Evolutionary conservation across 306 rosid genomes (phyloP).

Genomic region (Bauhinia variegata): DNA sequence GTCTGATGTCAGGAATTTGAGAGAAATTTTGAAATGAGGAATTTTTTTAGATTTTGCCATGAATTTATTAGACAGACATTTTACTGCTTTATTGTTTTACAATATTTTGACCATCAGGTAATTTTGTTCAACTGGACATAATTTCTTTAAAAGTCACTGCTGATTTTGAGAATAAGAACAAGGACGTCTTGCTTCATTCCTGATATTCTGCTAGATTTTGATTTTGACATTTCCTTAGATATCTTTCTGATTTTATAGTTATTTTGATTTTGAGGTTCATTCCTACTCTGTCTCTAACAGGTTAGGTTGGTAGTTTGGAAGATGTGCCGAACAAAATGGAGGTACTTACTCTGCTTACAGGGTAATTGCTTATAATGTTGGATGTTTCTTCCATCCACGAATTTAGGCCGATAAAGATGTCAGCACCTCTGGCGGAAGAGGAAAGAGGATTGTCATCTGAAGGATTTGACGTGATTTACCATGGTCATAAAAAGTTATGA

Average conservation of each 20-base stretch:
- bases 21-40: conserved; percentile 9
- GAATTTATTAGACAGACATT: not conserved
- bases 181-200: not conserved
- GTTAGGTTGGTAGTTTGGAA: conserved; percentile 92
- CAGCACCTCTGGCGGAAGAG: conserved; percentile 16
- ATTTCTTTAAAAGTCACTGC: not conserved
- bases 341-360: conserved; percentile 53
- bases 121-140: not conserved
- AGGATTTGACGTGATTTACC: conserved; percentile 28
- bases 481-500: conserved; percentile 25
- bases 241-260: conserved; percentile 9
- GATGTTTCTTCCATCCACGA: conserved; percentile 38
- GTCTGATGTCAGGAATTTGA: too few species aligned
- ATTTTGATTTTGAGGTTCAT: conserved; percentile 26
- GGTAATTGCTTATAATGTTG: conserved; percentile 30
- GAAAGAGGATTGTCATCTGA: conserved; percentile 16
- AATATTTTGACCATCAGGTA: not conserved
- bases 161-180: not conserved
- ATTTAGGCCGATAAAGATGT: conserved; percentile 51
- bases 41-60: not conserved
- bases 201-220: not conserved
- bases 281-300: conserved; percentile 45
- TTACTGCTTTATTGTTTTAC: conserved; percentile 6
- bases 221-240: conserved; percentile 1
- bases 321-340: conserved; percentile 94